Percentiles rank a stretch among this genome's conserved stretches.
Evolutionary conservation across 2,329 filamentous ascomycete genomes (phyloP).

Genomic region (Sphaerulina vaccinii): DNA sequence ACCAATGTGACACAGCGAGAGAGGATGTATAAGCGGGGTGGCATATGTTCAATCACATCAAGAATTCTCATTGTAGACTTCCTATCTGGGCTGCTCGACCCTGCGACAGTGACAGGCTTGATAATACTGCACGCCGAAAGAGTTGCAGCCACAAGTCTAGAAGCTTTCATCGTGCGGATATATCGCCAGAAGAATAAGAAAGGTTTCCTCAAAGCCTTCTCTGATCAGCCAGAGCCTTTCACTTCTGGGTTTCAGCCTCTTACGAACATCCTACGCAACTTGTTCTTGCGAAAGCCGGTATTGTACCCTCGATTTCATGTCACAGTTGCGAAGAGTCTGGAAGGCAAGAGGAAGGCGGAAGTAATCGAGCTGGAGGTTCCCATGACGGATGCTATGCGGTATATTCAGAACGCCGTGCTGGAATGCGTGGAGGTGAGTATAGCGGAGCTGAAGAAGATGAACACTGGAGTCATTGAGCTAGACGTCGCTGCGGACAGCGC

Average conservation of each 20-base stretch:
- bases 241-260: conserved; percentile 84
- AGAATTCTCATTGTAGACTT: conserved; percentile 93
- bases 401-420: conserved; percentile 90
- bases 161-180: conserved; percentile 92
- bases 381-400: conserved; percentile 91
- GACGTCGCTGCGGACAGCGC: conserved; percentile 96
- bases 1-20: conserved; percentile 84
- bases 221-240: conserved; percentile 89
- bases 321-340: conserved; percentile 81
- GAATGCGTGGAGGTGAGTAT: conserved; percentile 97
- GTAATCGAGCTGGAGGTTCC: conserved; percentile 95
- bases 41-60: conserved; percentile 93
- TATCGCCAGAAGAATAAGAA: conserved; percentile 92
- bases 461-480: conserved; percentile 81
- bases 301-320: conserved; percentile 94
- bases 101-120: conserved; percentile 82
- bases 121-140: conserved; percentile 85
- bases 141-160: conserved; percentile 79
- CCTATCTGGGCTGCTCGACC: conserved; percentile 75
- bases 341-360: conserved; percentile 89
- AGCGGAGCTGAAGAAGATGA: conserved; percentile 86
- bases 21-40: conserved; percentile 86
- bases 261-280: conserved; percentile 83
- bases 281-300: conserved; percentile 85
- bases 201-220: conserved; percentile 94